Base-by-base conservation (phyloP, 2,329 filamentous ascomycete genomes). In the Xylaria sp. region DNA sequence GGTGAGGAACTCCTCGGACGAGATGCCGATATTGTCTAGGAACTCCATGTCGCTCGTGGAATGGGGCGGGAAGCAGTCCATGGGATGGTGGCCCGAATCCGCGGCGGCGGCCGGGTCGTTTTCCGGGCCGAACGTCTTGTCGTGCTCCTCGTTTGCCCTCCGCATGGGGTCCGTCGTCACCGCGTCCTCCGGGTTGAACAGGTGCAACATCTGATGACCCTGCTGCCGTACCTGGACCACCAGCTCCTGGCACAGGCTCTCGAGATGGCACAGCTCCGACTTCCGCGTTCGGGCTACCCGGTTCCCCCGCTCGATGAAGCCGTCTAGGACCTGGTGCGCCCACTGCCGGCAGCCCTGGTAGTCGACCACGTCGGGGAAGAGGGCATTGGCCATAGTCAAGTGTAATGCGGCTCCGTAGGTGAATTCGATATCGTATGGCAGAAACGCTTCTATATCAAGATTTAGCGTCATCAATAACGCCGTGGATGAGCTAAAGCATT, bases 371-470 rank as follows among this genome's bases (percentile, higher is more conserved):
- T 56, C 63, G 0, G 71, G 71, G 51, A 75, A 75, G 1, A 75
- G 56, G 0, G 68, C 59, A 2, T 67, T 71, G 22, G 72, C 71
- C 65, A 75, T 75, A 13, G 63, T 65, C 0, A 74, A 57, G 47
- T 74, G 69, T 0, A 75, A 53, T 0, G 71, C 71, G 0, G 73
- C 71, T 0, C 62, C 68, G 41, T 70, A 74, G 0, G 67, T 66
- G 18, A 74, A 74, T 39, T 75, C 73, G 2, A 75, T 62, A 22
- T 76, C 71, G 39, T 71, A 75, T 0, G 71, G 71, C 0, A 74
- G 59, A 18, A 74, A 75, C 0, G 69, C 63, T 24, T 75, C 74
- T 74, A 19, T 1, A 45, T 7, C 1, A 2, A 50, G 1, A 13
- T 46, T 1, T n/a, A n/a, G n/a, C n/a, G n/a, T n/a, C n/a, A n/a